phyloP scores from a whole-genome alignment of 2,329 filamentous ascomycete genomes.

The Diplodia intermedia region DNA sequence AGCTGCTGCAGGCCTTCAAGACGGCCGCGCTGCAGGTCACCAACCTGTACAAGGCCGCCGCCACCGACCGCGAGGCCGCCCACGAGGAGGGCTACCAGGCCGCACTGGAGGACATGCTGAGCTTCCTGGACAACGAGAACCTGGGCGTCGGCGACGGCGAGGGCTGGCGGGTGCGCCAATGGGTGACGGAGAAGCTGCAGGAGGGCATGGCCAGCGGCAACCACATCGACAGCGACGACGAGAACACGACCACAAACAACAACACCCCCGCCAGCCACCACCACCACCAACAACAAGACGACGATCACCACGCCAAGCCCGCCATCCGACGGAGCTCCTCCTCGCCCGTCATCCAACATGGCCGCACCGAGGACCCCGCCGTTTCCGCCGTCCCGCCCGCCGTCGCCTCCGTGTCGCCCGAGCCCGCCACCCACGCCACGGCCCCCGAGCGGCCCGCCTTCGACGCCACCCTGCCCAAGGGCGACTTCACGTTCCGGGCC shows the following conservation, averaged over 20 bases:
- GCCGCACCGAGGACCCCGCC: slow-evolving; percentile 38
- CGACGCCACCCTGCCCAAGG: slow-evolving; percentile 42
- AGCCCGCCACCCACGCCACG: slow-evolving; percentile 35
- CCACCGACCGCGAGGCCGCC: slow-evolving; percentile 75
- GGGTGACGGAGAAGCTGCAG: slow-evolving; percentile 73
- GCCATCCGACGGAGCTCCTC: slow-evolving; percentile 60
- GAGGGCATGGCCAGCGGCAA: slow-evolving; percentile 52
- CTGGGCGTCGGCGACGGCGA: slow-evolving; percentile 82
- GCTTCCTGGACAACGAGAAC: slow-evolving; percentile 82
- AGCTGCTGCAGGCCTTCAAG: slow-evolving; percentile 87
- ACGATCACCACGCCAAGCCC: slow-evolving; percentile 60
- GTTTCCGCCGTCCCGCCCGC: background rate
- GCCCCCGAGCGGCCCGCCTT: slow-evolving; percentile 20
- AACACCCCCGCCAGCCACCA: slow-evolving; percentile 68
- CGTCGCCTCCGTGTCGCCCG: slow-evolving; percentile 5
- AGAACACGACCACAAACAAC: slow-evolving; percentile 43
- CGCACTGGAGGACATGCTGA: slow-evolving; percentile 86
- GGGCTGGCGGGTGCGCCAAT: slow-evolving; percentile 69
- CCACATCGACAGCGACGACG: slow-evolving; percentile 71
- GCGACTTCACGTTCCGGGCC: slow-evolving; percentile 72
- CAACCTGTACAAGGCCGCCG: slow-evolving; percentile 93
- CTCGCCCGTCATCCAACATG: slow-evolving; percentile 63
- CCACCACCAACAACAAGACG: slow-evolving; percentile 42
- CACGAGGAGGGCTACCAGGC: slow-evolving; percentile 89
- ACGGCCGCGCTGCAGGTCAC: slow-evolving; percentile 92